Base-by-base conservation (phyloP, 164 flowering plant genomes). In the Berberis vulgaris region DNA sequence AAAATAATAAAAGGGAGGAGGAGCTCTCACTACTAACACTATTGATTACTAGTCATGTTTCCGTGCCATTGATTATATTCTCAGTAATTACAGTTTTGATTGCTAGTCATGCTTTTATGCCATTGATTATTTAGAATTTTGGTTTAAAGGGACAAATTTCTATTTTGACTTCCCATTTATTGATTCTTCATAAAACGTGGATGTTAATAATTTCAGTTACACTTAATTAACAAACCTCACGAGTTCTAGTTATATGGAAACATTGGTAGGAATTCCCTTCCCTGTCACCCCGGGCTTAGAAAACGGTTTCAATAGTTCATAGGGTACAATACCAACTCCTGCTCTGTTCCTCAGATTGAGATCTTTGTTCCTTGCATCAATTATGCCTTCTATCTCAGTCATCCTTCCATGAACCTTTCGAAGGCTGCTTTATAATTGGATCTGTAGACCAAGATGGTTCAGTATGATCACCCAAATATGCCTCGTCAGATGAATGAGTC, bases 311-410 rank as follows among this genome's bases (percentile, higher is more conserved):
- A 77, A 40, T 7, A 80, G 72, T 39, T 75, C 64, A 54, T 80
- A 80, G 2, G 83, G 81, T 2, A 76, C 68, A 41, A 80, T 43
- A 3, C 78, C 81, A 8, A 71, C 81, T 10, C 83, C 81, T 2
- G 61, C 40, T 63, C 83, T 75, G 54, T 80, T 80, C 63, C 26
- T 64, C 46, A 77, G 49, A 8, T 54, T 67, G 11, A 1, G 4
- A 68, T 80, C 69, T 0, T 42, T 41, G 49, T 80, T 80, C 55
- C 76, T 73, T n/a, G 42, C 77, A 58, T 80, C 71, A 42, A 80
- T 76, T 43, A 69, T 71, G 1, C 71, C 74, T 45, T 75, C 77
- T 1, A 80, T 56, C 61, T 74, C 73, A 60, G 49, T 65, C 69
- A 77, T 41, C 13, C 49, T 66, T 9, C 66, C 1, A 3, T 41